phyloP scores from a whole-genome alignment of 805 yeast species.

The Cyberlindnera euphorbiae region DNA sequence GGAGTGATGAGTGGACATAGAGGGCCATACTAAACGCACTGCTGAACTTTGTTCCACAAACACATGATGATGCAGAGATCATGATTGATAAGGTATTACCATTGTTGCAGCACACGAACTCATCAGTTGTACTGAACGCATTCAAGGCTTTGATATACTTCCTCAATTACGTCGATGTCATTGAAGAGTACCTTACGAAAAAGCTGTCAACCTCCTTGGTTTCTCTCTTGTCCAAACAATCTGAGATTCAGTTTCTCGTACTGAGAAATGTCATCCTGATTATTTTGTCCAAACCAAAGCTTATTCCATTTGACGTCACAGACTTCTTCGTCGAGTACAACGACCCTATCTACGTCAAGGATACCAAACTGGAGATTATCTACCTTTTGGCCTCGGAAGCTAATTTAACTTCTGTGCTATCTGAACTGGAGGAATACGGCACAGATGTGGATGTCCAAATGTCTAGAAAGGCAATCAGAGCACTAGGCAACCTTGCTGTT shows the following conservation, averaged over 20 bases:
- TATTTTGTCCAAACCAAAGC: slow-evolving; percentile 57
- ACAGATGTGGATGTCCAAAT: slow-evolving; percentile 81
- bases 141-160: slow-evolving; percentile 67
- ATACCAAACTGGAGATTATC: slow-evolving; percentile 84
- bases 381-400: slow-evolving; percentile 66
- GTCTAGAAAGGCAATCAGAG: slow-evolving; percentile 83
- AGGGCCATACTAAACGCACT: slow-evolving; percentile 60
- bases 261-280: slow-evolving; percentile 76
- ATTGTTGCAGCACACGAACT: slow-evolving; percentile 71
- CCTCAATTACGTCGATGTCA: slow-evolving; percentile 60
- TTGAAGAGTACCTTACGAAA: slow-evolving; percentile 53
- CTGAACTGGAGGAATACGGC: slow-evolving; percentile 82
- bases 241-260: slow-evolving; percentile 80
- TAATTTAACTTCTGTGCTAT: slow-evolving; percentile 56
- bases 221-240: slow-evolving; percentile 64
- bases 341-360: slow-evolving; percentile 85
- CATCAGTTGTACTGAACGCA: slow-evolving; percentile 77
- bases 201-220: slow-evolving; percentile 65
- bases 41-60: slow-evolving; percentile 66
- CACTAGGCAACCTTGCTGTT: slow-evolving; percentile 85
- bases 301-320: slow-evolving; percentile 63
- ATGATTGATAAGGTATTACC: slow-evolving; percentile 66
- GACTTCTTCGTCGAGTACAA: slow-evolving; percentile 78
- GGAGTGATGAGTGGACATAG: slow-evolving; percentile 60
- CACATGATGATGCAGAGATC: slow-evolving; percentile 56